Evolutionary conservation across 2,329 filamentous ascomycete species (phyloP).

Genomic region (Alternaria novae-zelandiae): DNA sequence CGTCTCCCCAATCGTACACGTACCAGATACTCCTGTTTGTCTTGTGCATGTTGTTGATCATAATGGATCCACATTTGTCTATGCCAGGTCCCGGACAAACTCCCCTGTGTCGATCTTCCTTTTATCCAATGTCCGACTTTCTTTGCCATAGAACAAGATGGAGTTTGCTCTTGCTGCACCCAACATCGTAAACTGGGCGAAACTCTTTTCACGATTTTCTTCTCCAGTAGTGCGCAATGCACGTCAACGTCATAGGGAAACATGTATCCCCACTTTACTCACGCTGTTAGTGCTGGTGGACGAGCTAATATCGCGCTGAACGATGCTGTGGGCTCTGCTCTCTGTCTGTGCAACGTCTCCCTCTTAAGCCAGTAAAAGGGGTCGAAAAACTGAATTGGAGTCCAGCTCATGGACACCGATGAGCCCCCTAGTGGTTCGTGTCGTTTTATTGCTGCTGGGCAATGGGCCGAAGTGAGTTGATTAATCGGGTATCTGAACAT

Average conservation of each 20-base stretch:
- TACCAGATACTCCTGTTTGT: background rate
- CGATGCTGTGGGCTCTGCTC: background rate
- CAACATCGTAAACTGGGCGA: background rate
- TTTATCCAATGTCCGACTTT: background rate
- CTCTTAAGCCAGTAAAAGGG: background rate
- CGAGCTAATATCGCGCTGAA: background rate
- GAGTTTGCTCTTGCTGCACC: background rate
- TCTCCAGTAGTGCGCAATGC: background rate
- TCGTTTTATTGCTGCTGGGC: background rate
- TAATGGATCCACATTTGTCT: background rate
- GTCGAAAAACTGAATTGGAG: background rate
- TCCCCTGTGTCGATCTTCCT: slow-evolving; percentile 1
- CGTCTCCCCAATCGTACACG: background rate
- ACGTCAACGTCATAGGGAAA: background rate
- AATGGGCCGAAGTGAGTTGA: background rate
- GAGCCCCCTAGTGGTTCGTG: background rate
- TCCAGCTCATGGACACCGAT: background rate
- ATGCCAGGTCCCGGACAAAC: background rate
- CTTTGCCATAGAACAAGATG: background rate
- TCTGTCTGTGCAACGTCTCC: background rate
- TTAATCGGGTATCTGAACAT: background rate
- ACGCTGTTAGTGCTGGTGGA: background rate
- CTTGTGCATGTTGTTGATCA: background rate
- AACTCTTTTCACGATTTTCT: background rate
- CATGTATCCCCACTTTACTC: background rate